phyloP scores from a whole-genome alignment of 2,329 filamentous ascomycete species.

The Aspergillus carbonarius region DNA sequence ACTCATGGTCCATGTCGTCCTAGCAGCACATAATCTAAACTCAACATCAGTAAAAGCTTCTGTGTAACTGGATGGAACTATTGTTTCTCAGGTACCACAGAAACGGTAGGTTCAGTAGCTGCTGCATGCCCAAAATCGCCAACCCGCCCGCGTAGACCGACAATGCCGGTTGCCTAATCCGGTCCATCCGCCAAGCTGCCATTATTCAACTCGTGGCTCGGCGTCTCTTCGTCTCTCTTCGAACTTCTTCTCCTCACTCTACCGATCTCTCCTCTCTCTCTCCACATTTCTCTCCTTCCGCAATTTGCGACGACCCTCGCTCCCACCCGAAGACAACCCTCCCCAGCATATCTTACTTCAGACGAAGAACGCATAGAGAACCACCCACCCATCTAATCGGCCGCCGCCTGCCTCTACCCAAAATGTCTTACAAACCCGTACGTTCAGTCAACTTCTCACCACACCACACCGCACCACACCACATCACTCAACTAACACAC shows the following conservation, averaged over 20 bases:
- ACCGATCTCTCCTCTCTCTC: neutral
- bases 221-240: neutral
- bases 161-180: slow-evolving; percentile 5
- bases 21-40: neutral
- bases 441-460: slow-evolving; percentile 9
- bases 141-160: neutral
- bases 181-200: slow-evolving; percentile 3
- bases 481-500: neutral
- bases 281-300: neutral
- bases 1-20: neutral
- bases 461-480: neutral
- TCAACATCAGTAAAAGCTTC: neutral
- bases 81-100: neutral
- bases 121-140: neutral
- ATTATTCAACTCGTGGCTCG: neutral
- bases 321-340: neutral
- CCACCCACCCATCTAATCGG: neutral
- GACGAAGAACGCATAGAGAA: neutral
- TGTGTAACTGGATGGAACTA: neutral
- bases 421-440: slow-evolving; percentile 38
- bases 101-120: neutral
- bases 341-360: neutral
- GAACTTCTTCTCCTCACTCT: neutral
- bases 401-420: neutral
- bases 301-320: neutral